A percentile compares a stretch with the other conserved stretches of the same genome.
These are phyloP conservation scores for Blastobotrys raffinosifermentans DNA, from an alignment of 1,139 yeast species.

Conservation along the genomic window DNA sequence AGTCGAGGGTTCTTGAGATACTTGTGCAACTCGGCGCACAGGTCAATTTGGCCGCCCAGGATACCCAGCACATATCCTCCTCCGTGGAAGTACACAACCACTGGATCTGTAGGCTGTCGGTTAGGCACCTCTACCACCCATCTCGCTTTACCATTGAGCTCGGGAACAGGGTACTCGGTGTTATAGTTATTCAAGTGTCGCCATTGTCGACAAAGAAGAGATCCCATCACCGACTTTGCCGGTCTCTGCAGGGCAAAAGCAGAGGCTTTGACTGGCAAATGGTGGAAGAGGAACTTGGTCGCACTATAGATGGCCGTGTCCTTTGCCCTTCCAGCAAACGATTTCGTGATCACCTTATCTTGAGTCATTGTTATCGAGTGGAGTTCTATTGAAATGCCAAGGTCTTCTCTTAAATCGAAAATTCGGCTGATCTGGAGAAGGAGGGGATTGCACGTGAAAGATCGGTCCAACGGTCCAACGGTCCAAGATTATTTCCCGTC, in stretches of 20 bases:
- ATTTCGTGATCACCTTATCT: no score
- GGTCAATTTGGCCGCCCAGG: conserved; percentile 30
- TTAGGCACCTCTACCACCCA: conserved; percentile 26
- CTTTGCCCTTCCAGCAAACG: not conserved
- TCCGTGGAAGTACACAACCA: conserved; percentile 35
- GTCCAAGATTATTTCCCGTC: no score
- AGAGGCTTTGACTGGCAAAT: not conserved
- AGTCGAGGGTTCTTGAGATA: conserved; percentile 29
- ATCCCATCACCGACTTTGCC: not conserved
- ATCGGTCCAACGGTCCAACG: no score
- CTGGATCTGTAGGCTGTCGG: conserved; percentile 23
- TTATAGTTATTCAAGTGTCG: not conserved
- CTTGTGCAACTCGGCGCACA: conserved; percentile 33
- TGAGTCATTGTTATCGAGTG: no score
- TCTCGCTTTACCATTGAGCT: conserved; percentile 6
- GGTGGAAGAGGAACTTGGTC: not conserved
- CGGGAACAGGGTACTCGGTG: not conserved
- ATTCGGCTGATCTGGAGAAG: no score
- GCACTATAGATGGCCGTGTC: not conserved
- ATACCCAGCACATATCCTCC: conserved; percentile 39
- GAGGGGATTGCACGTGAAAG: no score
- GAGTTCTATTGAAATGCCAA: no score
- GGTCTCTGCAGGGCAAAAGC: not conserved
- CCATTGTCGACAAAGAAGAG: not conserved
- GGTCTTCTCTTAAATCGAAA: no score